Evolutionary conservation across 2,329 filamentous ascomycete species (phyloP), one percentile per base, ranked within the genome.

Genomic region (Gyromitra esculenta): DNA sequence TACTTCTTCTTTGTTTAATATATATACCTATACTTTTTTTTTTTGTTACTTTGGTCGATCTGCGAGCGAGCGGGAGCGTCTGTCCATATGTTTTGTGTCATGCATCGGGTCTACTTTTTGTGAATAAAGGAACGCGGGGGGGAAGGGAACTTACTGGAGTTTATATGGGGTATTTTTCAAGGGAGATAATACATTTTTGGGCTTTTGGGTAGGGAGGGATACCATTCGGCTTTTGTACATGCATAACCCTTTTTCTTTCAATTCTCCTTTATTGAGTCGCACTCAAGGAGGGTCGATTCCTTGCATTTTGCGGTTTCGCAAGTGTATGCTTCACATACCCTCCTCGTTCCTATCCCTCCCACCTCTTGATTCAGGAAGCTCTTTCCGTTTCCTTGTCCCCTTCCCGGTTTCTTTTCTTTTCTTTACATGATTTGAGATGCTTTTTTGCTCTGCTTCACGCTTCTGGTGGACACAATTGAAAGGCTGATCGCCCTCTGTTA

Each of bases 1-100:
- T 70, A 71, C 66, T 60, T 68, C 43, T 57, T 60, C 57, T 69
- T 57, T 70, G 72, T 75, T 69, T 69, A 75, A 75, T 71, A 69
- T 67, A 68, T 69, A 71, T 75, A 65, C 41, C 45, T 71, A 63
- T 56, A 63, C 57, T 35, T 73, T 68, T 35, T 21, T 21, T 59
- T 54, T 45, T 64, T 60, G 50, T 25, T 63, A 39, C 52, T 75
- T 21, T 65, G 57, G 41, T 59, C 52, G 48, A 69, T 69, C 72
- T 56, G 43, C 39, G 57, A 69, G 21, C 39, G 39, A 65, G 65
- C 39, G 39, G 52, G 65, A 45, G 66, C 35, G 52, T 71, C 41
- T 70, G 57, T 63, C 50, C 31, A 52, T 57, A 70, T 39, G n/a
- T 45, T 70, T 59, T 37, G 72, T 75, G 48, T 75, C 25, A 57